phyloP scores from a whole-genome alignment of 177 flowering plant genomes.

The Vitis hybrid region DNA sequence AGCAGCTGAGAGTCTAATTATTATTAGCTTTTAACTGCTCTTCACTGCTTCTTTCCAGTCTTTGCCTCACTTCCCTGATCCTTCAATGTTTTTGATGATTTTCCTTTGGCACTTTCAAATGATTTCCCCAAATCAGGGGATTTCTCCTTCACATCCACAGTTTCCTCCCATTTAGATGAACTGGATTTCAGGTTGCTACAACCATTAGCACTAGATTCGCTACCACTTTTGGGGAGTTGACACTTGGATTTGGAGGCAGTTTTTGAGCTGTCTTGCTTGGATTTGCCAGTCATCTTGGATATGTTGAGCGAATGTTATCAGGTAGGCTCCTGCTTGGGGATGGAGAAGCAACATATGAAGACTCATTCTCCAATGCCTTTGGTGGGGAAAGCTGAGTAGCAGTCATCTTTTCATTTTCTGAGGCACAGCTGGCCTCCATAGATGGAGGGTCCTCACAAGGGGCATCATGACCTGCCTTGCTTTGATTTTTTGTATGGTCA shows the following conservation, averaged over 20 bases:
- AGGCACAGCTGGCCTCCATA: constrained; percentile 24
- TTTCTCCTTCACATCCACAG: constrained; percentile 25
- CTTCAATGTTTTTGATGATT: constrained; percentile 29
- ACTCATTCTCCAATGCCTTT: constrained; percentile 24
- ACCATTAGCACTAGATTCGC: constrained; percentile 40
- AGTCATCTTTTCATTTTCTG: constrained; percentile 30
- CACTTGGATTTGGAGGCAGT: constrained; percentile 19
- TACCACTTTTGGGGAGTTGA: constrained; percentile 26
- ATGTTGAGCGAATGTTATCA: constrained; percentile 28
- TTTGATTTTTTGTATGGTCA: constrained; percentile 12
- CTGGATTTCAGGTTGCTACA: constrained; percentile 41
- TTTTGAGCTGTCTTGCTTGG: constrained; percentile 21
- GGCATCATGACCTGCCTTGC: constrained; percentile 23
- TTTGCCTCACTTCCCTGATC: constrained; percentile 23
- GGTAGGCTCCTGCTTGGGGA: constrained; percentile 22
- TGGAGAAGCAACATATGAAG: constrained; percentile 27
- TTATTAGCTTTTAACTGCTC: constrained; percentile 19
- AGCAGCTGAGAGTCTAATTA: not conserved
- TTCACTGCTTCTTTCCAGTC: constrained; percentile 12
- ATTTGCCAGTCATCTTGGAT: not conserved
- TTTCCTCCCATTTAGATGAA: constrained; percentile 32
- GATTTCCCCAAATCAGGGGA: constrained; percentile 14
- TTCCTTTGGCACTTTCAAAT: constrained; percentile 25
- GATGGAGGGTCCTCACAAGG: constrained; percentile 24
- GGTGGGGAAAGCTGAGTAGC: constrained; percentile 24